These are phyloP conservation scores for Vaccinium corymbosum DNA, from an alignment of 148 eudicot species.

Conservation along the genomic window DNA sequence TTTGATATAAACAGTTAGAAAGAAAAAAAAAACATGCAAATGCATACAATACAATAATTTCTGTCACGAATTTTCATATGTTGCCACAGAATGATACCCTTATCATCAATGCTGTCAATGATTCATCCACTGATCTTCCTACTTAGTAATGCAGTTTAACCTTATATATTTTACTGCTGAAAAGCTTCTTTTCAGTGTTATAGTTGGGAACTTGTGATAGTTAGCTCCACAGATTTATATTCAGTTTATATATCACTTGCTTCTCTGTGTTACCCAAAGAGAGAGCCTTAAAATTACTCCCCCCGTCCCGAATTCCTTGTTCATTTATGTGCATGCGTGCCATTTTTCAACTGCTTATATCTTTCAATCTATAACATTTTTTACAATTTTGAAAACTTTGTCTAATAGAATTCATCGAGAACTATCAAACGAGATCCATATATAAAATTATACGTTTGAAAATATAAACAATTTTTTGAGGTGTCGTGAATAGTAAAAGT, in stretches of 20 bases:
- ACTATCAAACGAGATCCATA: too few relatives aligned
- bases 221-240: not conserved
- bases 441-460: too few relatives aligned
- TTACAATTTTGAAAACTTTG: too few relatives aligned
- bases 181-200: not conserved
- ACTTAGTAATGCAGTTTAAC: not conserved
- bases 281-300: not conserved
- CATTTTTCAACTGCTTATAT: too few relatives aligned
- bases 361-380: too few relatives aligned
- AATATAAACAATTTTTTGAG: too few relatives aligned
- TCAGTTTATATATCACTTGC: not conserved
- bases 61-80: not conserved
- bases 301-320: too few relatives aligned
- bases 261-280: not conserved
- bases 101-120: not conserved
- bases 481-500: too few relatives aligned
- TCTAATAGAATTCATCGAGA: too few relatives aligned
- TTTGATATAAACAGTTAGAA: not conserved
- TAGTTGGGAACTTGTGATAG: not conserved
- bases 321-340: too few relatives aligned
- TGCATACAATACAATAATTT: not conserved
- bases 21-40: not conserved
- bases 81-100: not conserved
- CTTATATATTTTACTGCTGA: not conserved
- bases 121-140: not conserved